Conservation (phyloP, 257 asterid species). For the Striga asiatica region DNA sequence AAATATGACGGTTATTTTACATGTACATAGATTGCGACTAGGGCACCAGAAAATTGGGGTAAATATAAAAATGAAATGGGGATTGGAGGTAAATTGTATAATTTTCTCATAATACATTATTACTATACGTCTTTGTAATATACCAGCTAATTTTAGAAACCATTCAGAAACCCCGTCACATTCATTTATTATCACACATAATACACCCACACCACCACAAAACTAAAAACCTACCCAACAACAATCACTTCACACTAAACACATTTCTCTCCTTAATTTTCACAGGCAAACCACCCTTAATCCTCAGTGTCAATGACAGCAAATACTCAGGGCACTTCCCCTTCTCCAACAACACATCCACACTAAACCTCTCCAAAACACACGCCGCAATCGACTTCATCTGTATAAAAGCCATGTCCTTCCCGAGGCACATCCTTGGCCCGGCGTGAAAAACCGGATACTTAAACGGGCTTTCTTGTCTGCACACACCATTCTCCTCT, state of each 20-base stretch:
- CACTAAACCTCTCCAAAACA: slow-evolving; percentile 49
- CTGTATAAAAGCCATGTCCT: slow-evolving; percentile 89
- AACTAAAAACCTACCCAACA: background rate
- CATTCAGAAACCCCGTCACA: too few relatives aligned
- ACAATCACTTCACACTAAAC: too few relatives aligned
- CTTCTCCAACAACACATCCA: slow-evolving; percentile 41
- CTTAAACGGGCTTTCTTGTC: slow-evolving; percentile 48
- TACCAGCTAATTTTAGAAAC: too few relatives aligned
- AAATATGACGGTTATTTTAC: too few relatives aligned
- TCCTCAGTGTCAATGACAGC: slow-evolving; percentile 67
- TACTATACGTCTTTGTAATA: too few relatives aligned
- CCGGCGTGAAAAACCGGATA: slow-evolving; percentile 83
- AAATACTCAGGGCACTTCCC: slow-evolving; percentile 48
- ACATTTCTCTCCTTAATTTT: slow-evolving; percentile 39
- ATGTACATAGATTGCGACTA: too few relatives aligned
- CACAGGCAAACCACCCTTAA: slow-evolving; percentile 70
- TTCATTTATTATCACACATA: too few relatives aligned
- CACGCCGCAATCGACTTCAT: slow-evolving; percentile 82
- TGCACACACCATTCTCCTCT: slow-evolving; percentile 63
- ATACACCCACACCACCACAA: too few relatives aligned
- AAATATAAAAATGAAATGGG: too few relatives aligned
- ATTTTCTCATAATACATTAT: too few relatives aligned
- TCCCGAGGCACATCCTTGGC: slow-evolving; percentile 80
- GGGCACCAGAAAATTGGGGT: too few relatives aligned
- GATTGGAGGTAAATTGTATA: too few relatives aligned